Evolutionary conservation across 345 rosid species (phyloP), one percentile per base, ranked within the genome.

Genomic region (Linum tenue): DNA sequence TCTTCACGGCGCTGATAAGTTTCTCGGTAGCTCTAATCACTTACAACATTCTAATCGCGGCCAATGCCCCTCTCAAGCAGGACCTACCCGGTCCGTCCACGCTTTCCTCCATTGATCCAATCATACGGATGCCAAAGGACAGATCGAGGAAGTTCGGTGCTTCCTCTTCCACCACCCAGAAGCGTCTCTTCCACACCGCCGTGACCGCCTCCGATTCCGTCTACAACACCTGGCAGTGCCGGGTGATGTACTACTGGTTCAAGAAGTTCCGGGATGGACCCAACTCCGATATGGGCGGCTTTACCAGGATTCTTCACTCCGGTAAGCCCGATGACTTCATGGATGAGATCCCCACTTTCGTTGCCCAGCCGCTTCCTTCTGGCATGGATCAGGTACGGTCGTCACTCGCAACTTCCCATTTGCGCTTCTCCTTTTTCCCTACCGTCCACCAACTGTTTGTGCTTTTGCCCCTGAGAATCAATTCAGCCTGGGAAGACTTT

Each of bases 211-310:
- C 97, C 1, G 85, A 85, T 66, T 88, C 99, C 0, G 95, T 88
- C 35, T 95, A 95, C 81, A 95, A 91, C 60, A 87, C 96, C 0
- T 91, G 99, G 99, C 99, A 95, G 84, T 87, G 97, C 38, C 81
- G 99, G 73, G 77, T 95, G 38, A 95, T 91, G 99, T 91, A 95
- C 67, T 95, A 91, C 75, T 95, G 99, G 99, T 95, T 83, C 79
- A 86, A 89, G 85, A 79, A 80, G 77, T 78, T 77, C 71, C 71
- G 75, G 75, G 63, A 78, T 14, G 88, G 80, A 63, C 90, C 91
- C 55, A 72, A 69, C 55, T 88, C 95, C 35, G 92, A 79, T 57
- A 95, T 91, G 99, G 99, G 95, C 37, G 97, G 95, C 15, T 95
- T 80, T 71, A 95, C 99, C 11, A 85, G 99, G 92, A 91, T 95